These are phyloP conservation scores for Rehmannia glutinosa DNA, from an alignment of 257 asterid genomes.

Conservation along the genomic window DNA sequence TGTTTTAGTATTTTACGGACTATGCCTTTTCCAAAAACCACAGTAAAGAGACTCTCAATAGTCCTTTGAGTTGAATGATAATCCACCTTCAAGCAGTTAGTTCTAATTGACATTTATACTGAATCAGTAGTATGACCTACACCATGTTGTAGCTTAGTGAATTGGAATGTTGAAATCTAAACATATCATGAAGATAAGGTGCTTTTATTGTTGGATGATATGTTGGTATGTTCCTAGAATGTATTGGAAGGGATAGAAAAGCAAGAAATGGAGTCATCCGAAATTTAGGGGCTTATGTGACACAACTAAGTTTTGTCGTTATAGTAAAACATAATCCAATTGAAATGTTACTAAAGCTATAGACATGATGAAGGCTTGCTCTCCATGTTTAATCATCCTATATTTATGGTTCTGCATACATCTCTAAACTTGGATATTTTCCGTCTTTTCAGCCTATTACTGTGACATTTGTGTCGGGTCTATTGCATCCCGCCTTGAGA, in stretches of 20 bases:
- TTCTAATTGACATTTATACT: too few species aligned
- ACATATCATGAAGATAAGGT: background rate
- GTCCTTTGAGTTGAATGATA: background rate
- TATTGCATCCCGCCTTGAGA: slow-evolving; percentile 94
- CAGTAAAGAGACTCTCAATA: background rate
- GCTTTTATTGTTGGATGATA: background rate
- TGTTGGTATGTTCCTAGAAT: background rate
- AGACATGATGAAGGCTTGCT: background rate
- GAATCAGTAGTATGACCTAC: too few species aligned
- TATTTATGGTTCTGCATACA: background rate
- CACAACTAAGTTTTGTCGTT: background rate
- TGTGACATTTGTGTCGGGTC: slow-evolving; percentile 95
- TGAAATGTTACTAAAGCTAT: background rate
- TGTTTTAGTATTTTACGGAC: background rate
- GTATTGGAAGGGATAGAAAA: background rate
- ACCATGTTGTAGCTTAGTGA: too few species aligned
- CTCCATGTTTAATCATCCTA: background rate
- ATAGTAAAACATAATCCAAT: too few species aligned
- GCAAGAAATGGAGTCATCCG: background rate
- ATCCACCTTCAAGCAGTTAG: background rate
- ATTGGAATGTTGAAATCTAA: too few species aligned
- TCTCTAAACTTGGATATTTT: slow-evolving; percentile 11
- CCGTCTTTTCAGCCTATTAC: slow-evolving; percentile 64
- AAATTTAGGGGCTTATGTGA: background rate
- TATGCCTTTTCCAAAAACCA: background rate